phyloP scores from a whole-genome alignment of 163 green algal species.

The Chlamydomonas reinhardtii region DNA sequence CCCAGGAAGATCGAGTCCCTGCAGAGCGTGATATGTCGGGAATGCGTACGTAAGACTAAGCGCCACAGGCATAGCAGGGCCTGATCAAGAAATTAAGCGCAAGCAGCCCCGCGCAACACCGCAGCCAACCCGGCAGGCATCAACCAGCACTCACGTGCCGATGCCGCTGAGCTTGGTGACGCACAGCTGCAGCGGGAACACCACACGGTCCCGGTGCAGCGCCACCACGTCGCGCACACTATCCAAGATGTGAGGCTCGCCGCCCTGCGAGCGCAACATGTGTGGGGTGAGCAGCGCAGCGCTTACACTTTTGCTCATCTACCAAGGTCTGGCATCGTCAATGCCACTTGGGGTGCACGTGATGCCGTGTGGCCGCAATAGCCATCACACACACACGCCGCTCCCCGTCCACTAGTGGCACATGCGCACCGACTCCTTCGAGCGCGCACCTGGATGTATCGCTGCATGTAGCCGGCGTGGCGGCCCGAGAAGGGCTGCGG shows the following conservation, averaged over 20 bases:
- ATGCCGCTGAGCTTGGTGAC: conserved; percentile 55
- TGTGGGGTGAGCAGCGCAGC: neutral
- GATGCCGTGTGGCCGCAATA: too few species aligned
- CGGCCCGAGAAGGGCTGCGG: conserved; percentile 45
- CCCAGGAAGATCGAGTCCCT: conserved; percentile 57
- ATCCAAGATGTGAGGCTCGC: conserved; percentile 50
- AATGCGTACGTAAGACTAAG: too few species aligned
- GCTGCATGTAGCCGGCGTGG: conserved; percentile 55
- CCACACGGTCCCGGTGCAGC: conserved; percentile 53
- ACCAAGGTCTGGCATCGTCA: too few species aligned
- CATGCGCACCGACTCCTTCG: too few species aligned
- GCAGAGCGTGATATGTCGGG: neutral
- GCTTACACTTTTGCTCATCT: too few species aligned
- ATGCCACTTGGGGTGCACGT: too few species aligned
- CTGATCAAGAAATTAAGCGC: too few species aligned
- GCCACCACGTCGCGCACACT: conserved; percentile 46
- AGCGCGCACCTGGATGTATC: conserved; percentile 45
- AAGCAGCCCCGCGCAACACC: too few species aligned
- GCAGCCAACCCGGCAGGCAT: too few species aligned
- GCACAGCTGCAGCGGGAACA: conserved; percentile 50
- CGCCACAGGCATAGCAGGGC: too few species aligned
- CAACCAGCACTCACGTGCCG: conserved; percentile 38
- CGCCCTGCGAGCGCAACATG: conserved; percentile 14
- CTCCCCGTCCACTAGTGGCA: too few species aligned
- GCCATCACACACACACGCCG: too few species aligned